These are phyloP conservation scores for Rhodotorula sp. DNA, from an alignment of 1,284 basidiomycete species.

Conservation along the genomic window DNA sequence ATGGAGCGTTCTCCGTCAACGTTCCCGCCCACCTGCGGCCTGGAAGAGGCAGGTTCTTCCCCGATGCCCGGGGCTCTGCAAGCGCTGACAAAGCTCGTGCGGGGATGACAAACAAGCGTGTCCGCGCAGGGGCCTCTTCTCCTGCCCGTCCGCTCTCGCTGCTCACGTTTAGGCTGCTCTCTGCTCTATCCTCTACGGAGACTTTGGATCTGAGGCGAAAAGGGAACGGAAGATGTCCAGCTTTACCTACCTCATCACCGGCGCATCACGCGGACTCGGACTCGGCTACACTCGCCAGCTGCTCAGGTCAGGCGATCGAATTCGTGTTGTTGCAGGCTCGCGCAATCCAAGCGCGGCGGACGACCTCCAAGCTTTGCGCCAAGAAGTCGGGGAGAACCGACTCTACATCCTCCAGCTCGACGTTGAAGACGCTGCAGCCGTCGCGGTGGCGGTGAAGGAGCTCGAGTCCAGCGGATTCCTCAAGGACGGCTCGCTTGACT, in stretches of 20 bases:
- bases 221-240: background rate
- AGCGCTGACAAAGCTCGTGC: no score
- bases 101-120: no score
- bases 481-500: constrained; percentile 5
- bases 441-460: constrained; percentile 6
- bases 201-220: no score
- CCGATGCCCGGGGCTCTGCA: no score
- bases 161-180: background rate
- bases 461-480: constrained; percentile 10
- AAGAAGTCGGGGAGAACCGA: background rate
- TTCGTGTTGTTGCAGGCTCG: constrained; percentile 8
- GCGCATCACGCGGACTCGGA: constrained; percentile 23
- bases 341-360: constrained; percentile 10
- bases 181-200: background rate
- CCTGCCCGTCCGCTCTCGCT: no score
- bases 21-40: no score
- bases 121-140: no score
- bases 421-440: background rate
- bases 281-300: constrained; percentile 18
- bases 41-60: no score
- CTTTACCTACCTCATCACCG: constrained; percentile 4
- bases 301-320: background rate
- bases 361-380: constrained; percentile 1
- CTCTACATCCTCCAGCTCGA: constrained; percentile 15
- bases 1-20: no score